Evolutionary conservation across 2,329 filamentous ascomycete genomes (phyloP), one percentile per base, ranked within the genome.

Genomic region (Trichoderma sp.): DNA sequence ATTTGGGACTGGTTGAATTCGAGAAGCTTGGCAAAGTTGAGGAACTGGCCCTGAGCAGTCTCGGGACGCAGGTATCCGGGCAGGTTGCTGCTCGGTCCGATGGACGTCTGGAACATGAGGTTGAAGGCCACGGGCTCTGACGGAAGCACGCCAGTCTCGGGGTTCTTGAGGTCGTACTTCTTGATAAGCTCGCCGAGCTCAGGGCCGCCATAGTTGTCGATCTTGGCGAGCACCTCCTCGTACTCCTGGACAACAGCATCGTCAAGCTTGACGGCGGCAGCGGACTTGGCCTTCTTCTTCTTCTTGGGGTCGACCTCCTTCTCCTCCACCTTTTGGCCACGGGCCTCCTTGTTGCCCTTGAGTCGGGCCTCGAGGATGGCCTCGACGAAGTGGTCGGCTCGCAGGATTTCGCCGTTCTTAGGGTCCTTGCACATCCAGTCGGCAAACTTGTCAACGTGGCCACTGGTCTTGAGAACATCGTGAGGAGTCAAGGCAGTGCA

Each of bases 351-450:
- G 87, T 98, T 92, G 71, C 94, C 95, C 85, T 95, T 96, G 77
- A 99, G 86, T 53, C 97, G 90, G 65, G 91, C 88, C 87, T 98
- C 95, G 71, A 99, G 91, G 50, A 98, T 92, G 81, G 97, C 94
- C 88, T 98, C 95, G 79, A 99, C 95, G 81, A 98, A 91, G 87
- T 99, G 97, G 83, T 99, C 97, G 75, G 97, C 95, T 80, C 97
- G 92, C 83, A 99, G 92, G 82, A 98, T 98, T 85, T 99, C 97
- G 83, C 97, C 97, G 81, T 93, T 98, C 89, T 97, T 97, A 78
- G 96, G 95, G 85, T 99, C 97, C 86, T 97, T 98, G 92, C 94
- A 98, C 95, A 98, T 98, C 94, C 94, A 98, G 85, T 98, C 96
- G 85, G 95, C 94, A 82, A 98, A 98, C 86, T 97, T 97, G 85